Conservation (phyloP, 768 basidiomycete species). For the Trametes punicea region DNA sequence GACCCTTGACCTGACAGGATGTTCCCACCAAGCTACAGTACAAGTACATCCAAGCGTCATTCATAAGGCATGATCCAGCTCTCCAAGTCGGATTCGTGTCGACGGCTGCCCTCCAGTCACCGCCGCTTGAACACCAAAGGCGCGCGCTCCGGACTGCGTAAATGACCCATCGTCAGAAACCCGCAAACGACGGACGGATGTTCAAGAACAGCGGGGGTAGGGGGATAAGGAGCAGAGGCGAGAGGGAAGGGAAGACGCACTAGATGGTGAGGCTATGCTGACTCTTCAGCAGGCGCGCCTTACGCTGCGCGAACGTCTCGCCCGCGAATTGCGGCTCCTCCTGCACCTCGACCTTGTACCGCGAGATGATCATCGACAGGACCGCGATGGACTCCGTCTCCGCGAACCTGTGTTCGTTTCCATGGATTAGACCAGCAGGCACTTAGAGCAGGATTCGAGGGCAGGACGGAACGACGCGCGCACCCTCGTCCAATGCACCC, state of each 20-base stretch:
- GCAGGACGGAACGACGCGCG: too few relatives aligned
- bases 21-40: too few relatives aligned
- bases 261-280: conserved; percentile 41
- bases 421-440: too few relatives aligned
- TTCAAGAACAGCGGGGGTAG: too few relatives aligned
- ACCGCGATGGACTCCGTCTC: conserved; percentile 51
- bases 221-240: background rate
- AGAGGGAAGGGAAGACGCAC: conserved; percentile 32
- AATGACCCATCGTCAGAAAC: too few relatives aligned
- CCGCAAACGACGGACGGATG: too few relatives aligned
- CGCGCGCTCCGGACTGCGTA: conserved; percentile 33
- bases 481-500: conserved; percentile 47
- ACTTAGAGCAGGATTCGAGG: too few relatives aligned
- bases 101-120: too few relatives aligned
- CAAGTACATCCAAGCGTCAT: too few relatives aligned
- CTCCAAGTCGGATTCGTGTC: too few relatives aligned
- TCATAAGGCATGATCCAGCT: too few relatives aligned
- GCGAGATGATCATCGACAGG: conserved; percentile 44
- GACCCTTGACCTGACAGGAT: too few relatives aligned
- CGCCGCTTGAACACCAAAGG: conserved; percentile 36
- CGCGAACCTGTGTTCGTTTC: conserved; percentile 35
- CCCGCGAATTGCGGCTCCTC: conserved; percentile 47
- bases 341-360: conserved; percentile 46
- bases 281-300: conserved; percentile 38
- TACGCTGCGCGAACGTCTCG: conserved; percentile 47